Evolutionary conservation across 2,329 filamentous ascomycete genomes (phyloP).

Genomic region (Cordyceps javanica): DNA sequence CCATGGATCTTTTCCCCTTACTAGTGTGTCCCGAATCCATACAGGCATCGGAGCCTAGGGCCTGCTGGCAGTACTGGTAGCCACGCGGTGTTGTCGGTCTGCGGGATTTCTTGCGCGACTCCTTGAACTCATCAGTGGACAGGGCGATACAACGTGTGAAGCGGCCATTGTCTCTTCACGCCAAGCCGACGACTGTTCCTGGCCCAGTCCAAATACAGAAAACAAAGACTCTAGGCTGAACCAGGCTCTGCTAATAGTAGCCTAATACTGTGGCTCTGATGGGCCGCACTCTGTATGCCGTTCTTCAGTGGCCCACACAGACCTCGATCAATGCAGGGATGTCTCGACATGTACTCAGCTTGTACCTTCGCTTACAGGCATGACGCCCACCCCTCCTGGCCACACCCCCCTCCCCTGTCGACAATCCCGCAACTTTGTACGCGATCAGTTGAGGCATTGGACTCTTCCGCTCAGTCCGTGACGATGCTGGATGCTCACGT

Average conservation of each 20-base stretch:
- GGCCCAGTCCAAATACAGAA: not conserved
- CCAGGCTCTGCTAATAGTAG: not conserved
- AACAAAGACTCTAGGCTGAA: not conserved
- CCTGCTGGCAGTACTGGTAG: not conserved
- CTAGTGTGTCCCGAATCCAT: not conserved
- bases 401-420: not conserved
- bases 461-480: conserved; percentile 1
- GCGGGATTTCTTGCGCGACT: not conserved
- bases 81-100: not conserved
- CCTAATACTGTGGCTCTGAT: too few species aligned
- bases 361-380: conserved; percentile 7
- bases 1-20: not conserved
- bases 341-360: not conserved
- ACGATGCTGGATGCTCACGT: not conserved
- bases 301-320: not conserved
- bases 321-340: not conserved
- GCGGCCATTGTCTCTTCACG: not conserved
- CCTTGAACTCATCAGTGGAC: too few species aligned
- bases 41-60: not conserved
- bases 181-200: not conserved
- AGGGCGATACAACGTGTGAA: not conserved
- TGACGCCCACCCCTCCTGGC: not conserved
- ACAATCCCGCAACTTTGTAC: not conserved
- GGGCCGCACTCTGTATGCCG: too few species aligned
- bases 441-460: not conserved